These are phyloP conservation scores for Phytopythium ostracodes DNA, from an alignment of 352 stramenopile species.

Conservation along the genomic window DNA sequence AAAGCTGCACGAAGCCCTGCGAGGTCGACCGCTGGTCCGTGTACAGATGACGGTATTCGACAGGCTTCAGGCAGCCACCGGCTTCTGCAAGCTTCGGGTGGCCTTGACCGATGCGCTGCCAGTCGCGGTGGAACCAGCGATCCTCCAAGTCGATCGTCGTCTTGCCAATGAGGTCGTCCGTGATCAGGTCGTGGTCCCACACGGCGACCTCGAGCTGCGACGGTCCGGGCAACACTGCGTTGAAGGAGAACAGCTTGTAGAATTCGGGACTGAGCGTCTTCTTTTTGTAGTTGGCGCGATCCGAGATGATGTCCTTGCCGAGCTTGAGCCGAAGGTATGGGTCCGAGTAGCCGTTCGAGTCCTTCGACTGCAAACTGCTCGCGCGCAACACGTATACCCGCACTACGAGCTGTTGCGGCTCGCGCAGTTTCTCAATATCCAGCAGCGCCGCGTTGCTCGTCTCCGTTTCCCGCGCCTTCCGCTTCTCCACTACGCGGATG, in stretches of 20 bases:
- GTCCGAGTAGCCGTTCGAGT: slow-evolving; percentile 74
- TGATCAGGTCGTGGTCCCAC: slow-evolving; percentile 75
- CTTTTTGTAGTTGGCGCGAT: slow-evolving; percentile 54
- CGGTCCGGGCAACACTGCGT: slow-evolving; percentile 64
- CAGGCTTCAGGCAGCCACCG: slow-evolving; percentile 59
- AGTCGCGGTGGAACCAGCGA: slow-evolving; percentile 89
- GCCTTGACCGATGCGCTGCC: slow-evolving; percentile 54
- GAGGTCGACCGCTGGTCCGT: slow-evolving; percentile 61
- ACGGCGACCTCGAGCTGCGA: slow-evolving; percentile 78
- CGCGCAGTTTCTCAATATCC: slow-evolving; percentile 43
- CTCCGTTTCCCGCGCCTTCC: slow-evolving; percentile 3
- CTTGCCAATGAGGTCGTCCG: slow-evolving; percentile 87
- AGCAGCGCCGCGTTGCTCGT: slow-evolving; percentile 24
- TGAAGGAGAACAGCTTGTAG: slow-evolving; percentile 59
- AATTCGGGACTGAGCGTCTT: slow-evolving; percentile 84
- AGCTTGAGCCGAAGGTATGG: slow-evolving; percentile 76
- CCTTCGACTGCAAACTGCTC: slow-evolving; percentile 73
- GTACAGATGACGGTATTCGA: slow-evolving; percentile 88
- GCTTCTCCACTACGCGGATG: slow-evolving; percentile 49
- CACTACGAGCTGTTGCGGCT: slow-evolving; percentile 54
- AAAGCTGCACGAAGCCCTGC: slow-evolving; percentile 74
- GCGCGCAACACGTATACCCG: slow-evolving; percentile 74
- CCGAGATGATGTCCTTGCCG: slow-evolving; percentile 65
- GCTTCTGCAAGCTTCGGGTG: slow-evolving; percentile 18
- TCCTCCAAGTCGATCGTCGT: slow-evolving; percentile 93